Base-by-base conservation (phyloP, 768 basidiomycete genomes). In the Auricularia heimuer region DNA sequence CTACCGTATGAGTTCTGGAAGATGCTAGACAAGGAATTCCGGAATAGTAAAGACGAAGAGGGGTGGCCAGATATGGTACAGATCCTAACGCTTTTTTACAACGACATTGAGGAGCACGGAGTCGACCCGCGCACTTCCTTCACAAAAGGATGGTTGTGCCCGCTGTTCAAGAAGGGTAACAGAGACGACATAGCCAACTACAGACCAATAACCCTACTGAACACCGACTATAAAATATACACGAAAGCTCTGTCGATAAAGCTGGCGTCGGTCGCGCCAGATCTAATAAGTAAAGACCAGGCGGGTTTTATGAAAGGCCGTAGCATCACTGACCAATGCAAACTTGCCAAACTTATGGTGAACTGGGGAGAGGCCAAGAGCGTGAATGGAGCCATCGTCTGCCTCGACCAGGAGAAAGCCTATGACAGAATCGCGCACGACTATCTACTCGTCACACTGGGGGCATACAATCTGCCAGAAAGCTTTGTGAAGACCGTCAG, bases 371-470 rank as follows among this genome's bases (percentile, higher is more conserved):
- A 68, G 14, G 39, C 36, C 3, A 64, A 14, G 1, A 29, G 62
- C 8, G n/a, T 29, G 60, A 54, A 67, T 11, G 65, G 67, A 3
- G 54, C 45, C 3, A 62, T 66, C 34, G 34, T 67, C 1, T 54
- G 67, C 18, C 66, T 67, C 1, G 66, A 67, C 65, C 66, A 67
- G 66, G 66, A 64, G 54, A 66, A 66, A 54, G 65, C 65, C 29
- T 63, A 67, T 39, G 62, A 67, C 56, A 14, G 44, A 42, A 67
- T 67, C 34, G 58, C 44, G 29, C 66, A 68, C 29, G 35, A 42
- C 24, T 68, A 68, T 37, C 60, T 68, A 6, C 67, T 67, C 67
- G 42, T 21, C 4, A 64, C 54, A 18, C 44, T 68, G 33, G 24
- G 34, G 67, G 67, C 3, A 62, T 68, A 8, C 14, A 66, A 42